These are phyloP conservation scores for Boletus barrowsii DNA, from an alignment of 768 basidiomycete genomes.

Conservation along the genomic window DNA sequence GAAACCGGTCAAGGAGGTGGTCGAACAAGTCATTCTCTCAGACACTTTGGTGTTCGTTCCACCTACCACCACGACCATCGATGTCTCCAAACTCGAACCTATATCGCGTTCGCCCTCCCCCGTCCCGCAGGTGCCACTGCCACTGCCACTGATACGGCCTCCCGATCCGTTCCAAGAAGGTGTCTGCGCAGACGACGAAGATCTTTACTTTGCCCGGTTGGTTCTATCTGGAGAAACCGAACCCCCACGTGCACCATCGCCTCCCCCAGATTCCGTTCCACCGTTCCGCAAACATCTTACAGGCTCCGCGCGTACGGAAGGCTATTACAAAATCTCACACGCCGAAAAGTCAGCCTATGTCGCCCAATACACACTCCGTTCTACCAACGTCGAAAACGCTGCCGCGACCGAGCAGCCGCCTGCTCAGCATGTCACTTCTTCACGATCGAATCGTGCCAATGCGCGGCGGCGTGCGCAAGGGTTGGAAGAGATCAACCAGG, in stretches of 20 bases:
- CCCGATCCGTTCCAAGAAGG: constrained; percentile 54
- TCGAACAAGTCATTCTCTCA: constrained; percentile 51
- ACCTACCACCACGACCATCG: constrained; percentile 51
- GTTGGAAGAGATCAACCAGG: constrained; percentile 91
- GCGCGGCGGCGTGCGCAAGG: constrained; percentile 89
- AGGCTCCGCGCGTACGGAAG: constrained; percentile 90
- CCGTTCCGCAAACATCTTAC: constrained; percentile 75
- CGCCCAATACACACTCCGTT: constrained; percentile 76
- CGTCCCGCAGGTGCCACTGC: constrained; percentile 38
- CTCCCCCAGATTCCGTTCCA: constrained; percentile 40
- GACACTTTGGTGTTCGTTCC: constrained; percentile 48
- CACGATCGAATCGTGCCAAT: constrained; percentile 88
- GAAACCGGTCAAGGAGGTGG: constrained; percentile 34
- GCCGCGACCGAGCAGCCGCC: constrained; percentile 41
- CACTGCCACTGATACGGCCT: constrained; percentile 43
- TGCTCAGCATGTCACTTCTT: constrained; percentile 62
- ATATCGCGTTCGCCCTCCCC: constrained; percentile 51
- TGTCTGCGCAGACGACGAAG: constrained; percentile 84
- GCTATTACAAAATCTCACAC: constrained; percentile 92
- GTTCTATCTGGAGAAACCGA: constrained; percentile 27
- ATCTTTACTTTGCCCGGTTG: constrained; percentile 69
- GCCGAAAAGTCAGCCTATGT: constrained; percentile 91
- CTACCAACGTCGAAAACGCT: constrained; percentile 43
- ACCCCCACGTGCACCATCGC: constrained; percentile 25
- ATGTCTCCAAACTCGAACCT: constrained; percentile 42